These are phyloP conservation scores for Mycena capillaripes DNA, from an alignment of 768 basidiomycete genomes.

Conservation along the genomic window DNA sequence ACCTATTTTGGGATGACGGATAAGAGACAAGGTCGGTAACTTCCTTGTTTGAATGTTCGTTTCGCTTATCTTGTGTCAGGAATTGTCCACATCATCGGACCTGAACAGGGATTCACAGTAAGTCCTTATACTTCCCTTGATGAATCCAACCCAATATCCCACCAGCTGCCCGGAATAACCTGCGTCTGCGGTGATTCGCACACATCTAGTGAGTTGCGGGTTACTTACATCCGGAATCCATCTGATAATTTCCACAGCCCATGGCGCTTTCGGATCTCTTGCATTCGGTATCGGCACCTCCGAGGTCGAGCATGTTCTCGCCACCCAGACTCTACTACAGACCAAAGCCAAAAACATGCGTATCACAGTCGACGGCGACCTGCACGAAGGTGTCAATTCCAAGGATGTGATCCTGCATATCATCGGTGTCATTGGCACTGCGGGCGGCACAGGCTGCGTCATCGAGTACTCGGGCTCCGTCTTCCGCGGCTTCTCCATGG, in stretches of 20 bases:
- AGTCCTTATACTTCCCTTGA: slow-evolving; percentile 33
- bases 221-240: not conserved
- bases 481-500: slow-evolving; percentile 89
- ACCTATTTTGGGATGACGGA: slow-evolving; percentile 95
- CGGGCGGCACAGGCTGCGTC: slow-evolving; percentile 91
- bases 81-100: slow-evolving; percentile 92
- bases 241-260: slow-evolving; percentile 61
- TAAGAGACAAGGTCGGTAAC: slow-evolving; percentile 79
- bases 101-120: slow-evolving; percentile 94
- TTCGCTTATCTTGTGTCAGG: slow-evolving; percentile 55
- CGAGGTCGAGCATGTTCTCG: slow-evolving; percentile 94
- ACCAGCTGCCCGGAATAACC: slow-evolving; percentile 79
- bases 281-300: slow-evolving; percentile 96
- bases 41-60: not conserved
- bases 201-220: slow-evolving; percentile 79
- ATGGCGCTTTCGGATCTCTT: slow-evolving; percentile 93
- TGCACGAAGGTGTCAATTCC: slow-evolving; percentile 86
- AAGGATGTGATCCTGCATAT: slow-evolving; percentile 94
- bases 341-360: slow-evolving; percentile 94
- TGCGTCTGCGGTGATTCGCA: slow-evolving; percentile 96
- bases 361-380: slow-evolving; percentile 87
- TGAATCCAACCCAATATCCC: slow-evolving; percentile 15
- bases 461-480: slow-evolving; percentile 95
- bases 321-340: slow-evolving; percentile 91
- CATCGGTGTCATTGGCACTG: slow-evolving; percentile 93